phyloP scores from a whole-genome alignment of 2,329 filamentous ascomycete genomes.

The Didymella keratinophila region DNA sequence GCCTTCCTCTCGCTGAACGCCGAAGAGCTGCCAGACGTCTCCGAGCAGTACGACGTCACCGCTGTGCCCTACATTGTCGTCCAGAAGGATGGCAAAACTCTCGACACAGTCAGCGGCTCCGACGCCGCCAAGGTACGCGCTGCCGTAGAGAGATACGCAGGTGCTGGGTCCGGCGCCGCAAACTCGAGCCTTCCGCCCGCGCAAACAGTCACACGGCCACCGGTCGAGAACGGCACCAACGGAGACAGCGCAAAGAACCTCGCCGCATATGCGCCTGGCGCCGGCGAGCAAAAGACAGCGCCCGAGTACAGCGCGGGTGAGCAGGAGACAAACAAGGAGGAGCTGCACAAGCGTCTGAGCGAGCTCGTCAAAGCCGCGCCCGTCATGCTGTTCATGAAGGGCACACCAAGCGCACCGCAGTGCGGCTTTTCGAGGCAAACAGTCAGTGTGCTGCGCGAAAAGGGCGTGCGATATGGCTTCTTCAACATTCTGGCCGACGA shows the following conservation, averaged over 20 bases:
- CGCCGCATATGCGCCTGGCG: conserved; percentile 55
- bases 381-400: conserved; percentile 99
- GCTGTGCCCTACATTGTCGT: conserved; percentile 93
- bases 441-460: conserved; percentile 84
- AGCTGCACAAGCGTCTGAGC: conserved; percentile 78
- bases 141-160: conserved; percentile 84
- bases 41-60: conserved; percentile 91
- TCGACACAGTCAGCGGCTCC: conserved; percentile 89
- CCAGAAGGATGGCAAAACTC: conserved; percentile 73
- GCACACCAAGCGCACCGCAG: conserved; percentile 85
- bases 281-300: conserved; percentile 56
- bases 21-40: conserved; percentile 90
- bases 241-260: conserved; percentile 51
- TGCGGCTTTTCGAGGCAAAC: conserved; percentile 94
- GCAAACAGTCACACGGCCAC: conserved; percentile 56
- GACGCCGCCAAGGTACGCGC: conserved; percentile 85
- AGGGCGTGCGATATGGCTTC: conserved; percentile 94
- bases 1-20: conserved; percentile 92
- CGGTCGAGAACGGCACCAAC: conserved; percentile 47
- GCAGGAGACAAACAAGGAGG: conserved; percentile 71
- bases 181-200: conserved; percentile 52
- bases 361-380: conserved; percentile 94
- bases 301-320: conserved; percentile 55
- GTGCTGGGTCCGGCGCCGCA: conserved; percentile 52
- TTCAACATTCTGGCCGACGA: conserved; percentile 99